Evolutionary conservation across 768 basidiomycete genomes (phyloP).

Genomic region (Lenzites betulinus): DNA sequence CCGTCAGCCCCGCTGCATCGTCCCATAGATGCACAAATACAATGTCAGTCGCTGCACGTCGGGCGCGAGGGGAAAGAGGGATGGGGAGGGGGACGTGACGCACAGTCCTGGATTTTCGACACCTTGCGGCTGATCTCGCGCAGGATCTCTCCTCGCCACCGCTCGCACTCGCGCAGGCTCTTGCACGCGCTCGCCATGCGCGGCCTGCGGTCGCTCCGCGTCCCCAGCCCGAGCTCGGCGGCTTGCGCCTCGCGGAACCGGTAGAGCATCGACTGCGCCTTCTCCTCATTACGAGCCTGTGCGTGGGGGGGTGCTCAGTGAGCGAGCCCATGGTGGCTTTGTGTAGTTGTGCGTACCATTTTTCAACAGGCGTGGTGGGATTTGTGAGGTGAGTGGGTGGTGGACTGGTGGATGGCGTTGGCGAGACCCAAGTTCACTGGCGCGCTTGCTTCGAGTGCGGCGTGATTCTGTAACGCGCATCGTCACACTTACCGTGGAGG

Average conservation of each 20-base stretch:
- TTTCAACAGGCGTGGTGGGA: neutral
- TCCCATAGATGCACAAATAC: too few species aligned
- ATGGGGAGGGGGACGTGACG: conserved; percentile 28
- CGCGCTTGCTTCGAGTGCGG: too few species aligned
- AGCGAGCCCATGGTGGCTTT: neutral
- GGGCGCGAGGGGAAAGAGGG: too few species aligned
- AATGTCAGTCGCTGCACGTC: too few species aligned
- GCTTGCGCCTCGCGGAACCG: conserved; percentile 97
- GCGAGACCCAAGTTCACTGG: too few species aligned
- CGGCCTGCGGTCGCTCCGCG: conserved; percentile 82
- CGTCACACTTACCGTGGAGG: too few species aligned
- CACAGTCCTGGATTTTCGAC: conserved; percentile 95
- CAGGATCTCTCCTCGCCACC: conserved; percentile 95
- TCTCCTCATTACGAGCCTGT: conserved; percentile 97
- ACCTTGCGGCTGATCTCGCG: conserved; percentile 95
- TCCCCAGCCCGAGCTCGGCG: conserved; percentile 89
- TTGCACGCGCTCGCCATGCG: conserved; percentile 92
- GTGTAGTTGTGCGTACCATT: neutral
- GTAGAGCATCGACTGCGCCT: conserved; percentile 93
- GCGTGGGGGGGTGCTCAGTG: neutral
- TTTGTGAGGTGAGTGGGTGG: neutral
- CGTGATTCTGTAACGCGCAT: too few species aligned
- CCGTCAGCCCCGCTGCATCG: conserved; percentile 82
- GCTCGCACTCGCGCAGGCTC: conserved; percentile 88
- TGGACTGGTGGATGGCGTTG: too few species aligned